phyloP scores from a whole-genome alignment of 306 rosid species.

The Parietaria judaica region DNA sequence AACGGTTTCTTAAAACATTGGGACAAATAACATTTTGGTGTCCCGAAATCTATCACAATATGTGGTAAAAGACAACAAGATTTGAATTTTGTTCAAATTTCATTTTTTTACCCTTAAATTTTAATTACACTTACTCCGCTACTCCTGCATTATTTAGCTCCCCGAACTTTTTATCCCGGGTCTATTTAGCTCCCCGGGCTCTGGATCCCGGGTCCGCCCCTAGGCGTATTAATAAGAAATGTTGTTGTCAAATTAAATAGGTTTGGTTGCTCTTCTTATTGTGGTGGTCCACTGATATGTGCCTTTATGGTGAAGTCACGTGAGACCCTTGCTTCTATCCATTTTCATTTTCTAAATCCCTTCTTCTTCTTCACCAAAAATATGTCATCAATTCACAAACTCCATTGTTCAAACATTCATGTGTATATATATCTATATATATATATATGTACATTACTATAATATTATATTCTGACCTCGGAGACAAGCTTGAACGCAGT shows the following conservation, averaged over 20 bases:
- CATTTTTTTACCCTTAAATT: neutral
- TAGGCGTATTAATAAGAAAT: neutral
- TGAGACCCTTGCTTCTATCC: conserved; percentile 7
- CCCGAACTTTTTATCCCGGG: too few relatives aligned
- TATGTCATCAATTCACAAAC: neutral
- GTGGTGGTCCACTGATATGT: conserved; percentile 8
- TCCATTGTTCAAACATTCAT: too few relatives aligned
- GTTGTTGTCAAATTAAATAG: conserved; percentile 12
- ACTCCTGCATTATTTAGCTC: too few relatives aligned
- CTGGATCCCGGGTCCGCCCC: neutral
- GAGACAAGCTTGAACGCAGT: conserved; percentile 83
- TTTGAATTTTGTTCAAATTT: conserved; percentile 7
- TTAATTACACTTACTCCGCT: too few relatives aligned
- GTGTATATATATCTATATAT: too few relatives aligned
- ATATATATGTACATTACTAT: too few relatives aligned
- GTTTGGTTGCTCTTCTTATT: conserved; percentile 5
- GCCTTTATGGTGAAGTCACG: conserved; percentile 16
- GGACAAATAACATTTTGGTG: too few relatives aligned
- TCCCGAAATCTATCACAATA: too few relatives aligned
- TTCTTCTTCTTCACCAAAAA: neutral
- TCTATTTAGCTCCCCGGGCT: neutral
- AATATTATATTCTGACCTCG: conserved; percentile 47
- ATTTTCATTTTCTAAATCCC: conserved; percentile 2
- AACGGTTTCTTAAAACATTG: too few relatives aligned
- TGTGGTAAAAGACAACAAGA: neutral